Evolutionary conservation across 2,329 filamentous ascomycete genomes (phyloP), one percentile per base, ranked within the genome.

Genomic region (Paraphoma sp.): DNA sequence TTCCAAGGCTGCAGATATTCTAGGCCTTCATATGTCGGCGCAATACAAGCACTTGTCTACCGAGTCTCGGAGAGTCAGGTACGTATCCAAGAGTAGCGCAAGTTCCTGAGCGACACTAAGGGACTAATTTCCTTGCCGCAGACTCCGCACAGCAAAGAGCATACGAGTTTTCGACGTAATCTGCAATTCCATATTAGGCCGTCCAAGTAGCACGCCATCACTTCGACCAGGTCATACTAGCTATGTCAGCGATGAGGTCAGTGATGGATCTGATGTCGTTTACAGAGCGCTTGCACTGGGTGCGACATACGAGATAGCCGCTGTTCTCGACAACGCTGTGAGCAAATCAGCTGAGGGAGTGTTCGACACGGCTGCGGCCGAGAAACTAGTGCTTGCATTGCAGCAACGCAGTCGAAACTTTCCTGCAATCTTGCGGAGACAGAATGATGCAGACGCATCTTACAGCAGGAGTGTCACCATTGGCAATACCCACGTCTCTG

Each of bases 401-500:
- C 79, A 80, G 28, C 64, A 70, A 4, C 83, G 83, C 80, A 83
- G 79, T 45, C 75, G 78, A 38, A 64, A 64, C 2, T 73, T 85
- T 0, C 83, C 82, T 0, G 64, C 66, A 14, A 74, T 65, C 28
- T 61, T 76, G 38, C 65, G 69, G 14, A 66, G 43, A 6, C 48
- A 53, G 17, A 57, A 48, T 56, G 9, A 55, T 56, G 36, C 65
- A 59, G 38, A 54, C 29, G 36, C 63, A 28, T 36, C 66, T 46
- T 43, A 62, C 60, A 46, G 63, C 60, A 45, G 59, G 29, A 72
- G 78, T 16, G 76, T 74, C 0, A 77, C 79, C 2, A 78, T 85
- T 28, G 81, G 80, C 0, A 84, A 80, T 23, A 76, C 85, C 1
- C 84, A 86, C 52, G 79, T 87, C 6, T 82, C 84, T 0, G 86